Evolutionary conservation across 2,329 filamentous ascomycete genomes (phyloP).

Genomic region (Fusarium fujikuroi): DNA sequence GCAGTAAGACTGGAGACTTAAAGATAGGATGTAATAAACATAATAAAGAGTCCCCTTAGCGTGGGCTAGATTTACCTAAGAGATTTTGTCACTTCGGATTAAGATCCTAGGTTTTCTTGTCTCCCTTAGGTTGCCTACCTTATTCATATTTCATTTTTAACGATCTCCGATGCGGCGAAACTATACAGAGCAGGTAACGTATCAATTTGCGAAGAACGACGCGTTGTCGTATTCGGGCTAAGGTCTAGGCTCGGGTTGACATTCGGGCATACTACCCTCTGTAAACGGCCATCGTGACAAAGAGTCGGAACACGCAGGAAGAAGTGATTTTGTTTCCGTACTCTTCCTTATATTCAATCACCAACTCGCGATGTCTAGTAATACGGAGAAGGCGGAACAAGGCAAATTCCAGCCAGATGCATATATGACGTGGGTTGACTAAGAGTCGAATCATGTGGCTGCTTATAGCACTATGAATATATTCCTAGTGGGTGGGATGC

Average conservation of each 20-base stretch:
- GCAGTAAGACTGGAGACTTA: too few species aligned
- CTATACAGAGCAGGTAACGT: too few species aligned
- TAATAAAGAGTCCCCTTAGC: too few species aligned
- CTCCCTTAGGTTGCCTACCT: too few species aligned
- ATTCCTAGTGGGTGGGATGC: conserved; percentile 1
- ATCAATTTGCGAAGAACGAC: not conserved
- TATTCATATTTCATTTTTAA: fast-evolving
- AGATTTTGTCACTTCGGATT: too few species aligned
- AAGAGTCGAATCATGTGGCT: not conserved
- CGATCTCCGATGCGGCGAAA: too few species aligned
- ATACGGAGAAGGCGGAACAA: not conserved
- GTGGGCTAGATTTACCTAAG: too few species aligned
- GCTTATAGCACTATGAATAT: not conserved
- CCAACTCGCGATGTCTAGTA: too few species aligned
- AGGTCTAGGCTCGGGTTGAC: not conserved
- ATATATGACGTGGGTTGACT: not conserved
- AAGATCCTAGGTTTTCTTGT: too few species aligned
- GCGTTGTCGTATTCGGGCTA: not conserved
- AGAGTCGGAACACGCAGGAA: not conserved
- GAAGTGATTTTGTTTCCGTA: not conserved
- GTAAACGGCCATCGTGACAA: not conserved
- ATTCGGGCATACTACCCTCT: not conserved
- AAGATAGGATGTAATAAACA: too few species aligned
- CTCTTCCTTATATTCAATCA: not conserved
- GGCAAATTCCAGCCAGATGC: not conserved